Percentiles rank a stretch among this genome's conserved stretches.
Evolutionary conservation across 208 protist species (phyloP).

Genomic region (Trypanosoma avium): DNA sequence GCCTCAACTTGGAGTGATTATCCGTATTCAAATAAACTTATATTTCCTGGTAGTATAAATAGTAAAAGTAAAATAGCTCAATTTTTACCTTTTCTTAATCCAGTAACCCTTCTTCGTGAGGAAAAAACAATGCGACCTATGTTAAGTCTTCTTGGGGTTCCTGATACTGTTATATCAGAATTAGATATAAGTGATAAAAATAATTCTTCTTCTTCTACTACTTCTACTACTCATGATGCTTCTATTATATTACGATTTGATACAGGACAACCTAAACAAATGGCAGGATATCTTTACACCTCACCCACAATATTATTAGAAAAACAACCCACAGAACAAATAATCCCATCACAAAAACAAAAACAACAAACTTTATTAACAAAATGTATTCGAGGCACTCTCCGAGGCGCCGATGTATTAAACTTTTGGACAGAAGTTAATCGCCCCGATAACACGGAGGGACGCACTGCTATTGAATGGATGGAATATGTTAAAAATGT

Average conservation of each 20-base stretch:
- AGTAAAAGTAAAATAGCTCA: conserved; percentile 1
- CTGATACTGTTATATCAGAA: conserved; percentile 73
- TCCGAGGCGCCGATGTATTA: conserved; percentile 63
- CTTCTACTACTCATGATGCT: conserved; percentile 32
- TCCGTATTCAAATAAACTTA: background rate
- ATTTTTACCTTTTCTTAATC: conserved; percentile 63
- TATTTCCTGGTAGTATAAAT: background rate
- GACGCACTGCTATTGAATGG: conserved; percentile 66
- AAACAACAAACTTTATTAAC: conserved; percentile 35
- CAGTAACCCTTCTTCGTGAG: conserved; percentile 35
- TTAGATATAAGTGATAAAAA: conserved; percentile 59
- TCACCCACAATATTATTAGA: background rate
- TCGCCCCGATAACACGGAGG: conserved; percentile 54
- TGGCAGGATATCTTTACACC: conserved; percentile 47
- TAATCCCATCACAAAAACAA: no score
- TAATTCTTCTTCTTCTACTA: conserved; percentile 22
- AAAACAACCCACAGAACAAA: background rate
- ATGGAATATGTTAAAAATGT: conserved; percentile 57
- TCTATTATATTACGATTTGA: conserved; percentile 72
- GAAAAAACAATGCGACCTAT: conserved; percentile 66
- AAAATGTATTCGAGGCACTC: conserved; percentile 58
- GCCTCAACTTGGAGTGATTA: conserved; percentile 10
- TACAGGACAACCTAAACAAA: conserved; percentile 35
- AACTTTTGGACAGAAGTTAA: conserved; percentile 79
- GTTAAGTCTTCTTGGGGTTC: conserved; percentile 51